Base-by-base conservation (phyloP, 2,329 filamentous ascomycete genomes). In the Epichloe coenophiala region DNA sequence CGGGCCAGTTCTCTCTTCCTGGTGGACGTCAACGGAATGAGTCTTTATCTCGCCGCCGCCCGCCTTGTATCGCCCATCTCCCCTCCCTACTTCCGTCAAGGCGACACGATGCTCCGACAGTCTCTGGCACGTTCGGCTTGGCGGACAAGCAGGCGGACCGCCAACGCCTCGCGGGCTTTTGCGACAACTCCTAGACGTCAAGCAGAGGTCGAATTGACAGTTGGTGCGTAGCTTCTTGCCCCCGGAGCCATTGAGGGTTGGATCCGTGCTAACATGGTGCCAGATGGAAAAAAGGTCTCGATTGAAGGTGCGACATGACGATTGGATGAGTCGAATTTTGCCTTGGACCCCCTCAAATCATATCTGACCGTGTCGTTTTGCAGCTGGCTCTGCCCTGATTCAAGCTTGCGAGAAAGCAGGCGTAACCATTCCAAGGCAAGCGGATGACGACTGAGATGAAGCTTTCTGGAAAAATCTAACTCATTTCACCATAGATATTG, bases 381-480 rank as follows among this genome's bases (percentile, higher is more conserved):
- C 27, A 95, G 91, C 91, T 71, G 91, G 91, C 59, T 93, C 93
- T 61, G 91, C 93, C 65, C 80, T 98, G 63, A 98, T 98, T 68
- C 93, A 98, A 75, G 93, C 93, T 66, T 98, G 93, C 76, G 93
- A 98, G 74, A 96, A 98, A 76, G 93, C 91, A 58, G 93, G 93
- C 65, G 80, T 77, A 58, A 93, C 86, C 55, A 78, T 97, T 64
- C 91, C 91, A 60, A 89, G 85, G 85, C 87, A 33, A 49, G 49
- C 13, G 4, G n/a, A 38, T 27, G 19, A 15, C 41, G n/a, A 17
- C 5, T 9, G 27, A 7, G 15, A 48, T 11, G 23, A 31, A 35
- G 5, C 15, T 7, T 12, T 6, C 23, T 3, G 12, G 27, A 31
- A 33, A n/a, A 5, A 44, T 19, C 45, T 40, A 21, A 43, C 50